Percentiles rank a stretch among this genome's conserved stretches.
These are phyloP conservation scores for Pyrenophora teres DNA, from an alignment of 2,329 filamentous ascomycete species.

Conservation along the genomic window DNA sequence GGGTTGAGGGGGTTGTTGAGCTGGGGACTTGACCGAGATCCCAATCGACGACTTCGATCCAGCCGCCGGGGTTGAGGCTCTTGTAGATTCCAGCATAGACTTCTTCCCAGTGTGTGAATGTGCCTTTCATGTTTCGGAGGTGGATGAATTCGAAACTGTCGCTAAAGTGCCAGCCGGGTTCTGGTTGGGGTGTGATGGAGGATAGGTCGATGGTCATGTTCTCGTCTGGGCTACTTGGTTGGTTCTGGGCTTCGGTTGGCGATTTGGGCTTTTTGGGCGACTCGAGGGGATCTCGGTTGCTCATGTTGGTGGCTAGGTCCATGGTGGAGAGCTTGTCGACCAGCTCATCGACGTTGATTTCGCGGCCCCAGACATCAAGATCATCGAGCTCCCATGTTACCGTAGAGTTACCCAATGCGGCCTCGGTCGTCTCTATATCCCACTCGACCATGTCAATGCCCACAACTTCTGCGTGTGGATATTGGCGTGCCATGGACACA, in stretches of 20 bases:
- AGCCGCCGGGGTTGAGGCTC: conserved; percentile 53
- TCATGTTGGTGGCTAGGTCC: conserved; percentile 31
- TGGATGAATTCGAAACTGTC: conserved; percentile 57
- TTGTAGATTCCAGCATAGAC: conserved; percentile 54
- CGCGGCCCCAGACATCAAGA: conserved; percentile 42
- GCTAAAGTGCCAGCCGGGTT: conserved; percentile 54
- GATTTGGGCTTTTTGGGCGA: conserved; percentile 17
- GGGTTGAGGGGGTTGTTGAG: not conserved
- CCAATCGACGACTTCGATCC: conserved; percentile 54
- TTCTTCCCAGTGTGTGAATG: conserved; percentile 53
- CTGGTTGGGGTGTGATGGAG: conserved; percentile 24
- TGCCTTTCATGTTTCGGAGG: conserved; percentile 54
- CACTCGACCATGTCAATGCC: conserved; percentile 56
- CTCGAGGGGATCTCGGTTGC: conserved; percentile 26
- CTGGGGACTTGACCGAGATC: conserved; percentile 33
- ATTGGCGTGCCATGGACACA: conserved; percentile 52
- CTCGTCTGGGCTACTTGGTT: conserved; percentile 24
- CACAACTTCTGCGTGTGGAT: conserved; percentile 54
- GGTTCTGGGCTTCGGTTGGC: conserved; percentile 3
- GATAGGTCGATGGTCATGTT: conserved; percentile 29
- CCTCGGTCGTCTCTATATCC: conserved; percentile 56
- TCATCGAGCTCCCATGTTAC: conserved; percentile 48
- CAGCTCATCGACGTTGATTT: conserved; percentile 35
- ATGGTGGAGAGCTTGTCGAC: conserved; percentile 27
- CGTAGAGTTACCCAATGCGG: conserved; percentile 31